Evolutionary conservation across 257 asterid species (phyloP), one percentile per base, ranked within the genome.

Genomic region (Jaltomata sinuosa): DNA sequence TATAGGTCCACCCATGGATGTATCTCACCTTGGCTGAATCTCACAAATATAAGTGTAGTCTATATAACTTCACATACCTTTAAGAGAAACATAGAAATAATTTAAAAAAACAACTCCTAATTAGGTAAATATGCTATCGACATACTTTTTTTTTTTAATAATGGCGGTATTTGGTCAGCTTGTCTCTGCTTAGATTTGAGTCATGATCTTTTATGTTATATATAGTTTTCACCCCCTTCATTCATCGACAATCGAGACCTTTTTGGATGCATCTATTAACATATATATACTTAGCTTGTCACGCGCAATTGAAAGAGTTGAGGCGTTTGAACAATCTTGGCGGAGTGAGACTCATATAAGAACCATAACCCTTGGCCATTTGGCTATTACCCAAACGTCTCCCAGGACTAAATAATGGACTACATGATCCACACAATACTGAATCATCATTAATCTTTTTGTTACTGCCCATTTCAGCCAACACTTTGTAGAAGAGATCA

Each of bases 391-490:
- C 86, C 69, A 83, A 65, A 32, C 86, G 83, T n/a, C 71, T 59
- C 12, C 42, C 55, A 81, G 85, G 88, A 36, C 36, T 81, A 25
- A 82, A 85, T 5, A 76, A 47, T 16, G 88, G 83, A 49, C 88
- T 82, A 27, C 88, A 85, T 25, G 83, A 82, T 27, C 69, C 49
- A 82, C 79, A 69, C 3, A 32, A 11, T 31, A 16, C 4, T 47
- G 62, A 15, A 25, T 50, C 15, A 25, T 47, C 38, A 14, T 29
- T 27, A 25, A 19, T 54, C 3, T 86, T 86, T 14, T 68, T 10
- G 1, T 57, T 83, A 50, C 83, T 11, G 8, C 88, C 91, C 87
- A 93, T 93, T 78, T 92, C 92, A 19, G 91, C 89, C 86, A 91
- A 85, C 45, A 93, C 87, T 19, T 83, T 72, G 69, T 83, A 85